phyloP scores from a whole-genome alignment of 1,284 basidiomycete species.

The Sphagnurus paluster region DNA sequence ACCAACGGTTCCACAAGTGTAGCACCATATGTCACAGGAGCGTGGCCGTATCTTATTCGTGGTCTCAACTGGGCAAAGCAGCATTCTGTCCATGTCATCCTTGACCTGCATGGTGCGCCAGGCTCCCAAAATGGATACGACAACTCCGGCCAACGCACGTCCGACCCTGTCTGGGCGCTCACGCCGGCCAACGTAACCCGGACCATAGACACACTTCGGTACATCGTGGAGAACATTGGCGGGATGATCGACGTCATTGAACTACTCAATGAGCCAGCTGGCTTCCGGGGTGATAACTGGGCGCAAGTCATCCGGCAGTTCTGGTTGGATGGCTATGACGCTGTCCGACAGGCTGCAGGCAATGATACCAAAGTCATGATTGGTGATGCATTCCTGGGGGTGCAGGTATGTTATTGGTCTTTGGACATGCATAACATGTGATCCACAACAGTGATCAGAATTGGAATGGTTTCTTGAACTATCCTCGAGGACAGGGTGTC shows the following conservation, averaged over 20 bases:
- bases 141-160: conserved; percentile 79
- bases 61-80: conserved; percentile 67
- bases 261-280: conserved; percentile 65
- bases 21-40: conserved; percentile 61
- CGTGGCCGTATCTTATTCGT: conserved; percentile 67
- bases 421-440: not conserved
- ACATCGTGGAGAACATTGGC: conserved; percentile 54
- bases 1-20: conserved; percentile 50
- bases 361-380: conserved; percentile 61
- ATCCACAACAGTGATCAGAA: conserved; percentile 36
- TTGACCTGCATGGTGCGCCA: conserved; percentile 74
- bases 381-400: conserved; percentile 71
- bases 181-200: conserved; percentile 57
- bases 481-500: conserved; percentile 50
- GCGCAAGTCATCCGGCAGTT: conserved; percentile 45
- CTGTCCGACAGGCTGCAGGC: conserved; percentile 49
- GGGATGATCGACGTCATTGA: conserved; percentile 61
- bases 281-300: conserved; percentile 46
- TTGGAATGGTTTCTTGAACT: conserved; percentile 64
- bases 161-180: conserved; percentile 62
- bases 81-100: conserved; percentile 57
- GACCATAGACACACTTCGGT: conserved; percentile 64
- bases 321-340: conserved; percentile 57
- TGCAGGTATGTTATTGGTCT: conserved; percentile 38
- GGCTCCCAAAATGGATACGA: conserved; percentile 80